These are phyloP conservation scores for Cymodocea nodosa DNA, from an alignment of 116 monocot species.

Conservation along the genomic window DNA sequence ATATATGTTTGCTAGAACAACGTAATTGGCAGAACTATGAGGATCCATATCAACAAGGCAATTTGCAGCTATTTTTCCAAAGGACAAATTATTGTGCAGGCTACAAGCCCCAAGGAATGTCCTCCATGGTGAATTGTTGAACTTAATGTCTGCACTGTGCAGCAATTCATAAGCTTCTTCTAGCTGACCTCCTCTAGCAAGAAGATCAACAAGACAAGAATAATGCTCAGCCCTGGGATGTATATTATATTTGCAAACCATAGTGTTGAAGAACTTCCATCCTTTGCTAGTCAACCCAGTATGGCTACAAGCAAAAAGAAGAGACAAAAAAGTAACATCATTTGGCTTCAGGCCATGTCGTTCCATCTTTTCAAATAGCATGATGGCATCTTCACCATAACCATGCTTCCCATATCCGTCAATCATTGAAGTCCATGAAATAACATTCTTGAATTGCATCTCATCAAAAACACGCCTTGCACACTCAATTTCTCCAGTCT, in stretches of 20 bases:
- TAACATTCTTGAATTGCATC: constrained; percentile 56
- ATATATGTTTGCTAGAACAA: constrained; percentile 68
- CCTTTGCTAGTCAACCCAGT: constrained; percentile 54
- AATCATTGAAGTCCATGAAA: constrained; percentile 88
- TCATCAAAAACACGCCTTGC: constrained; percentile 54
- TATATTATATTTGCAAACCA: constrained; percentile 49
- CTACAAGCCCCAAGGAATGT: constrained; percentile 69
- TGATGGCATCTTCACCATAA: constrained; percentile 32
- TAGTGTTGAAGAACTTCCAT: constrained; percentile 34
- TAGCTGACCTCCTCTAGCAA: constrained; percentile 57
- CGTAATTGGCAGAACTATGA: constrained; percentile 51
- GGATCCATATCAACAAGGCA: constrained; percentile 36
- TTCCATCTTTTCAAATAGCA: constrained; percentile 56
- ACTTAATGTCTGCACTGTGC: constrained; percentile 21
- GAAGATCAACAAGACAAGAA: constrained; percentile 71
- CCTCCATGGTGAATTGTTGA: constrained; percentile 52
- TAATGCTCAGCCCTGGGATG: constrained; percentile 69
- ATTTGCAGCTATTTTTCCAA: constrained; percentile 37
- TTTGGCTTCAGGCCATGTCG: constrained; percentile 52
- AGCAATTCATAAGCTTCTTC: constrained; percentile 57
- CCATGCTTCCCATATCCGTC: constrained; percentile 59
- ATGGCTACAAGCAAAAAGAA: constrained; percentile 71
- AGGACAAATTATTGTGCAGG: constrained; percentile 29
- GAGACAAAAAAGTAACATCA: constrained; percentile 78
- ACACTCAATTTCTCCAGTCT: constrained; percentile 62